Base-by-base conservation (phyloP, 257 asterid species). In the Solanum appendiculatum region DNA sequence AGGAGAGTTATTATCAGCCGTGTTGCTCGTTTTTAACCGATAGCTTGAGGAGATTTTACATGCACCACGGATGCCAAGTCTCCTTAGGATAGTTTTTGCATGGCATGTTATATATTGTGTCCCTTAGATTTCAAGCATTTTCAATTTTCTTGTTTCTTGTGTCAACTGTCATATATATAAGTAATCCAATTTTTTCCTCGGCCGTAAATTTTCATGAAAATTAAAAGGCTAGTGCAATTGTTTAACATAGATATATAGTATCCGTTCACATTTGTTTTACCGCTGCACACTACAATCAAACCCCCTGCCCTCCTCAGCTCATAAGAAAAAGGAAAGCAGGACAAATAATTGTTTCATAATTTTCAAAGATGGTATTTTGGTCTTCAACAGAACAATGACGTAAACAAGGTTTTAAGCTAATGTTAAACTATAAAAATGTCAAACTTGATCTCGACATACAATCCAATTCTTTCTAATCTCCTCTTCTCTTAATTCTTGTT, bases 21-120 rank as follows among this genome's bases (percentile, higher is more conserved):
- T 27, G 37, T 39, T 42, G 8, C 29, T 42, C 70, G 60, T 29
- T 64, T 6, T 37, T 84, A 14, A 73, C 66, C n/a, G 51, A 84
- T 15, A 31, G 36, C 56, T 72, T 72, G 87, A 84, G 18, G 85
- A 37, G 29, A 33, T 27, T 88, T 77, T 75, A 33, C 66, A 46
- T 84, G 82, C 87, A 39, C 64, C 90, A 88, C 23, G 86, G 90
- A 33, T 40, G 81, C 40, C 44, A 25, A 44, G 46, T 84, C 33
- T 74, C 29, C 33, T 56, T n/a, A 7, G 21, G 85, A 14, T 70
- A 66, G 85, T 23, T 34, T n/a, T 83, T 64, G 31, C 16, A 51
- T 82, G 86, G 39, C 14, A 31, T 13, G 14, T 15, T 11, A 74
- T 21, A 1, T n/a, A 11, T 23, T n/a, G 54, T 39, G 33, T 39